phyloP scores from a whole-genome alignment of 805 yeast species.

The Candida silvatica region DNA sequence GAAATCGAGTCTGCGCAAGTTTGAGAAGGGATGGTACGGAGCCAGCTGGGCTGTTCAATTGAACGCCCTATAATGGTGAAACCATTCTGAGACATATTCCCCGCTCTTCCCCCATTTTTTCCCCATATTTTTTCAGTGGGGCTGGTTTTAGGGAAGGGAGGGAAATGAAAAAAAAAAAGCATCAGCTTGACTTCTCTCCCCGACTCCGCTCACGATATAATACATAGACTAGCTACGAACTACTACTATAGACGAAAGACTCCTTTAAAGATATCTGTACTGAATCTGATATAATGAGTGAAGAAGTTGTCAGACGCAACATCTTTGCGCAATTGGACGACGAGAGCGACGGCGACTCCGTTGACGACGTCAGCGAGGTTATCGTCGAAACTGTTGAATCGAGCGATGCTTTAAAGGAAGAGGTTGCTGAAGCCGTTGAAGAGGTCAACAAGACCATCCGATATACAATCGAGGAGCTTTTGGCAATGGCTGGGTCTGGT shows the following conservation, averaged over 20 bases:
- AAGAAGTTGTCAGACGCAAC: conserved; percentile 3
- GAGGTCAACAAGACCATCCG: no score
- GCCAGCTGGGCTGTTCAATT: conserved; percentile 14
- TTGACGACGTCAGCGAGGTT: background rate
- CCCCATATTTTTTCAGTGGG: no score
- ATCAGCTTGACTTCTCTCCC: no score
- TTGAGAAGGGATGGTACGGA: conserved; percentile 29
- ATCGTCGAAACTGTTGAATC: background rate
- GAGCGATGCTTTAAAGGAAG: background rate
- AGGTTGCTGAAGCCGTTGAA: no score
- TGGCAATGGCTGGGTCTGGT: conserved; percentile 7
- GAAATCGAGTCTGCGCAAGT: conserved; percentile 36
- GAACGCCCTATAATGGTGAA: conserved; percentile 11
- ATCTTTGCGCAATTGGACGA: conserved; percentile 7
- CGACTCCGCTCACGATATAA: no score
- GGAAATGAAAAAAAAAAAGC: no score
- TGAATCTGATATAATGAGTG: background rate
- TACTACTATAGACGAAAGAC: no score
- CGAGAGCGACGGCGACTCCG: background rate
- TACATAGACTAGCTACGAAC: no score
- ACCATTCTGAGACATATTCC: background rate
- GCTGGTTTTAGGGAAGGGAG: no score
- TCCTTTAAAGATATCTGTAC: no score
- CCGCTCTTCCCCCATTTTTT: background rate
- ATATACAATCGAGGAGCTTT: conserved; percentile 13